Percentiles rank a stretch among this genome's conserved stretches.
These are phyloP conservation scores for Ceratocystis cacaofunesta DNA, from an alignment of 2,329 filamentous ascomycete genomes.

Conservation along the genomic window DNA sequence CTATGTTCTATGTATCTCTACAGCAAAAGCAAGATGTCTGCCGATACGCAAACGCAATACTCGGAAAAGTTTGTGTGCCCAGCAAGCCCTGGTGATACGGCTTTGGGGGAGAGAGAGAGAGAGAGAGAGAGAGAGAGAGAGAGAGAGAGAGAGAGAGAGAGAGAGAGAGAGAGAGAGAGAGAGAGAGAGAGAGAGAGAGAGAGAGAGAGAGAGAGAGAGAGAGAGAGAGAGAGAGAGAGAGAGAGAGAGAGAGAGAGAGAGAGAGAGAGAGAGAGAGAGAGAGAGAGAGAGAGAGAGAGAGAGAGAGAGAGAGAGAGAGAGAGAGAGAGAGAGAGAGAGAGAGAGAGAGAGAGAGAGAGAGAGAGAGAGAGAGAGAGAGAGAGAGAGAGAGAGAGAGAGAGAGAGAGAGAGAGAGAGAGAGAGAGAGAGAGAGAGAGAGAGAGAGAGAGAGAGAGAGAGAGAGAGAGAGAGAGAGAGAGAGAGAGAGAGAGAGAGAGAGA, in stretches of 20 bases:
- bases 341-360: background rate
- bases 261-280: background rate
- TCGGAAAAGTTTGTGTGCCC: constrained; percentile 3
- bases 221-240: background rate
- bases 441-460: background rate
- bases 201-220: background rate
- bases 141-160: too few relatives aligned
- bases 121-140: background rate
- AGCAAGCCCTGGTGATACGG: background rate
- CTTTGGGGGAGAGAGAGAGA: background rate
- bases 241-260: background rate
- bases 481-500: background rate
- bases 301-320: background rate
- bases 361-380: background rate
- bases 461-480: background rate
- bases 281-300: background rate
- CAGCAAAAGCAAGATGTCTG: background rate
- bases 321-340: background rate
- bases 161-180: background rate
- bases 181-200: background rate
- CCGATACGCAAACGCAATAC: constrained; percentile 1
- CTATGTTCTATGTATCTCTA: background rate
- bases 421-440: background rate
- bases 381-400: background rate
- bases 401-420: background rate